These are phyloP conservation scores for Aspergillus phoenicis DNA, from an alignment of 2,329 filamentous ascomycete genomes.

Conservation along the genomic window DNA sequence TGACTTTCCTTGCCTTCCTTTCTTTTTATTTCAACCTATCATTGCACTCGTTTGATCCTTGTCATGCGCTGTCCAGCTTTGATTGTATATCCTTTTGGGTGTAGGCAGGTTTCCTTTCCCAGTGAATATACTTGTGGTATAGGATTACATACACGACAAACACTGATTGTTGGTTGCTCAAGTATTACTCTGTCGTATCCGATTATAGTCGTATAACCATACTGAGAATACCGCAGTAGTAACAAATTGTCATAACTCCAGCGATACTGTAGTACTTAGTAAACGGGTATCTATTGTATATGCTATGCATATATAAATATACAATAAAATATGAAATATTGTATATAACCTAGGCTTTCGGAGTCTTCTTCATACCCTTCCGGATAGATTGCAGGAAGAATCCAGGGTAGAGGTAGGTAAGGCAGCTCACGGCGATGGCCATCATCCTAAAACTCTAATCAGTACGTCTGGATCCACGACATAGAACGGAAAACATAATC, in stretches of 20 bases:
- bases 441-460: constrained; percentile 44
- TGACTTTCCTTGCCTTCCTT: not conserved
- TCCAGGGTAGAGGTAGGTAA: constrained; percentile 50
- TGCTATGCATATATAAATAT: not conserved
- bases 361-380: constrained; percentile 26
- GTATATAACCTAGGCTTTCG: constrained; percentile 13
- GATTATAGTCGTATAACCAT: too few species aligned
- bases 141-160: not conserved
- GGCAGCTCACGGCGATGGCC: constrained; percentile 42
- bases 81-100: not conserved
- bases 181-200: too few species aligned
- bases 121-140: not conserved
- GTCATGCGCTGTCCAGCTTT: not conserved
- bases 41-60: not conserved
- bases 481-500: not conserved
- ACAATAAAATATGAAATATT: not conserved
- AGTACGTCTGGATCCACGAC: not conserved
- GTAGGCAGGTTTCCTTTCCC: not conserved
- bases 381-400: constrained; percentile 45
- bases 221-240: too few species aligned
- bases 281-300: not conserved
- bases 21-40: not conserved
- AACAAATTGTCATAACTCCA: not conserved
- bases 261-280: too few species aligned
- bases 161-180: too few species aligned